Percentiles rank a stretch among this genome's conserved stretches.
Conservation (phyloP, 305 asterid species). For the Euphrasia arctica region DNA sequence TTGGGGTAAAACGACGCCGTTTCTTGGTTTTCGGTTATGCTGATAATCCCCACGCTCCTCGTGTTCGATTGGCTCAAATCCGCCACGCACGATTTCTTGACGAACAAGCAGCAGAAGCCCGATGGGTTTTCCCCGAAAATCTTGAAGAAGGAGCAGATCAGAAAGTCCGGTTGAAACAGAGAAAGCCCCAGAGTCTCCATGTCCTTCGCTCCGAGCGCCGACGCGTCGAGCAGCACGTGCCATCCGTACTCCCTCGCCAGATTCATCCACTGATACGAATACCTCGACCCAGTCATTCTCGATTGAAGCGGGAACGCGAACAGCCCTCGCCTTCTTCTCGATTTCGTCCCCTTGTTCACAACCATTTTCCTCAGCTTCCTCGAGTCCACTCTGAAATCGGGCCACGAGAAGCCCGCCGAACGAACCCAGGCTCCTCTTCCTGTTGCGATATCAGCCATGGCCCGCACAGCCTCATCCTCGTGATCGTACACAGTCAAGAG, state of each 20-base stretch:
- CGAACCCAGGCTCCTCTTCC: slow-evolving; percentile 40
- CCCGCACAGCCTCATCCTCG: slow-evolving; percentile 54
- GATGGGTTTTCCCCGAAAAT: slow-evolving; percentile 77
- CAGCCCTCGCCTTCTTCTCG: slow-evolving; percentile 39
- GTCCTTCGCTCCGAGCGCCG: slow-evolving; percentile 67
- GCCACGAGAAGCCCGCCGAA: slow-evolving; percentile 79
- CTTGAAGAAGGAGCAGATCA: slow-evolving; percentile 68
- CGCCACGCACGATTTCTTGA: slow-evolving; percentile 53
- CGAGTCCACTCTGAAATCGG: slow-evolving; percentile 50
- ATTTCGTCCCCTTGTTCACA: slow-evolving; percentile 30
- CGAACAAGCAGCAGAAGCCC: slow-evolving; percentile 68
- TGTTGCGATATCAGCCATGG: slow-evolving; percentile 43
- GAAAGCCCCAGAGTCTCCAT: slow-evolving; percentile 92
- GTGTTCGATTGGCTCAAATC: slow-evolving; percentile 32
- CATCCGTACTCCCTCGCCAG: slow-evolving; percentile 75
- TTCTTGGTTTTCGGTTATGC: slow-evolving; percentile 30
- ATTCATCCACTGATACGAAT: slow-evolving; percentile 83
- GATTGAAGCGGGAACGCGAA: slow-evolving; percentile 82
- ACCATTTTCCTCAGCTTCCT: slow-evolving; percentile 47
- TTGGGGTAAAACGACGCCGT: neutral
- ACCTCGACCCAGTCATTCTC: slow-evolving; percentile 57
- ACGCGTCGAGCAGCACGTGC: slow-evolving; percentile 79
- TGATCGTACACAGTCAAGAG: slow-evolving; percentile 65
- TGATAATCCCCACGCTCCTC: slow-evolving; percentile 53
- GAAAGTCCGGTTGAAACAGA: slow-evolving; percentile 68